Evolutionary conservation across 2,329 filamentous ascomycete species (phyloP).

Genomic region (Trichoderma sp.): DNA sequence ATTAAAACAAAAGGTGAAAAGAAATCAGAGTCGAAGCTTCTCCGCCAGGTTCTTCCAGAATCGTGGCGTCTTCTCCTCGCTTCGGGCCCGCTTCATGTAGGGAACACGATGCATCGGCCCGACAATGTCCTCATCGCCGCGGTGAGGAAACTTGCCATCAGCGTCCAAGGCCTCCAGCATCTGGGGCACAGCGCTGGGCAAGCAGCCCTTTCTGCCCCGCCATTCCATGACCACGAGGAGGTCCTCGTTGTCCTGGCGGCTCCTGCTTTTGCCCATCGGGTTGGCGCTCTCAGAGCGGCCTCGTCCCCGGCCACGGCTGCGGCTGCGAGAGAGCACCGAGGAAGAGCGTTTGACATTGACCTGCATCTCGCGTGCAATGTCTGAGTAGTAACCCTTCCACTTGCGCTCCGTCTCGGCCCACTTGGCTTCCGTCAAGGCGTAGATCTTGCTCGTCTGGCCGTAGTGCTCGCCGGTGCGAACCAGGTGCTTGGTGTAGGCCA

Average conservation of each 20-base stretch:
- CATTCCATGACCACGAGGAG: conserved; percentile 49
- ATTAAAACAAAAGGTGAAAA: neutral
- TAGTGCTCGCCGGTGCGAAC: conserved; percentile 90
- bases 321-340: conserved; percentile 42
- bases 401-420: conserved; percentile 78
- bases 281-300: conserved; percentile 48
- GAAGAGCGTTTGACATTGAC: conserved; percentile 31
- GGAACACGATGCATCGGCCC: conserved; percentile 79
- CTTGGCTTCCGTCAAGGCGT: conserved; percentile 82
- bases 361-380: conserved; percentile 59
- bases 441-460: conserved; percentile 85
- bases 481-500: conserved; percentile 87
- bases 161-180: conserved; percentile 70
- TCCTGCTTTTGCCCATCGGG: conserved; percentile 43
- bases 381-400: conserved; percentile 74
- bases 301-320: conserved; percentile 45
- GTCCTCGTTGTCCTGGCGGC: conserved; percentile 44
- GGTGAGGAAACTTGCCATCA: conserved; percentile 82
- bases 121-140: conserved; percentile 90
- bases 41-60: conserved; percentile 56
- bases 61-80: conserved; percentile 51
- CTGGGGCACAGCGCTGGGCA: conserved; percentile 68
- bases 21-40: conserved; percentile 45
- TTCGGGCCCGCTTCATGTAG: conserved; percentile 53
- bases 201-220: conserved; percentile 55